Evolutionary conservation across 2,329 filamentous ascomycete genomes (phyloP).

Genomic region (Emericellopsis cladophorae): DNA sequence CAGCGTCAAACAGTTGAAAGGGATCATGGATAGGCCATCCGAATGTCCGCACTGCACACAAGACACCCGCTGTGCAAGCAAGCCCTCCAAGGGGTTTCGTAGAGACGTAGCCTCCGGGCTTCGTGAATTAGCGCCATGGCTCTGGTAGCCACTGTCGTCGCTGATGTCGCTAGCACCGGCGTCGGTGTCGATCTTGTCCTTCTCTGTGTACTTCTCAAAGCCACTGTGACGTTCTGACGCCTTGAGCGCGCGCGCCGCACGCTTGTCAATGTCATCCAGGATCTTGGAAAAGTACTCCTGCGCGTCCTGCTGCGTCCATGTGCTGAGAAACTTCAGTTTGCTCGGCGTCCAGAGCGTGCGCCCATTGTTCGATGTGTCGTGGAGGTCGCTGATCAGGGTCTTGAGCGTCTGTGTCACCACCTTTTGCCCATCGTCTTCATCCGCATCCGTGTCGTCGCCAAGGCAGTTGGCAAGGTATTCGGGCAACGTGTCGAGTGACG

Average conservation of each 20-base stretch:
- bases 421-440: constrained; percentile 10
- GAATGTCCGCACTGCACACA: constrained; percentile 79
- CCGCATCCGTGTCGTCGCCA: constrained; percentile 10
- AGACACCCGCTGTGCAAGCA: constrained; percentile 77
- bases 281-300: constrained; percentile 95
- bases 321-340: constrained; percentile 82
- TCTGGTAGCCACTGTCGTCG: constrained; percentile 45
- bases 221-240: constrained; percentile 16
- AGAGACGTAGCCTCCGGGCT: constrained; percentile 23
- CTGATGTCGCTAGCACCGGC: constrained; percentile 33
- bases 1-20: constrained; percentile 87
- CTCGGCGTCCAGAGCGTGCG: constrained; percentile 70
- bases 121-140: constrained; percentile 24
- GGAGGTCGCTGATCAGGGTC: constrained; percentile 57
- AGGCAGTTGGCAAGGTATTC: constrained; percentile 46
- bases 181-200: constrained; percentile 29
- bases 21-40: constrained; percentile 78
- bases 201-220: constrained; percentile 23
- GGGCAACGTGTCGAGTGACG: constrained; percentile 59
- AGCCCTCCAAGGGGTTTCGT: constrained; percentile 74
- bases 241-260: constrained; percentile 41
- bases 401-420: constrained; percentile 39
- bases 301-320: constrained; percentile 92
- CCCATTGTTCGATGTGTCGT: constrained; percentile 57
- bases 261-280: constrained; percentile 72